phyloP scores from a whole-genome alignment of 2,329 filamentous ascomycete species.

The Herpotrichia juniperi region DNA sequence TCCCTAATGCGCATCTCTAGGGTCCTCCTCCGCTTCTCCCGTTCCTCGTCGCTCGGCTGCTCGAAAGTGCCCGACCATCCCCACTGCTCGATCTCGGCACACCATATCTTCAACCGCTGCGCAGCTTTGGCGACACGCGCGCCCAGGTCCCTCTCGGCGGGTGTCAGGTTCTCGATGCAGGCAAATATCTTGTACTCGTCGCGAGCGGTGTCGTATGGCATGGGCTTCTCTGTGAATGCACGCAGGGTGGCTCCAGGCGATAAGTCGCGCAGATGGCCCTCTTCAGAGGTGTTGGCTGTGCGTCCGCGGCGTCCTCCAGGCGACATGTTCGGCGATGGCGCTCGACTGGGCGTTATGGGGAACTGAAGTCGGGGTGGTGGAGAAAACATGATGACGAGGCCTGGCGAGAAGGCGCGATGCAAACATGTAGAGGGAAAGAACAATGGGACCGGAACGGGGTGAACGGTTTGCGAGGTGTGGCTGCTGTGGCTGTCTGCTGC shows the following conservation, averaged over 20 bases:
- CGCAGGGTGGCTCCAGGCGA: conserved; percentile 51
- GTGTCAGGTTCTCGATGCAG: conserved; percentile 68
- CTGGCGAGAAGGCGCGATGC: conserved; percentile 21
- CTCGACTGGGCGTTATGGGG: conserved; percentile 37
- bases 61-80: conserved; percentile 61
- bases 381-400: conserved; percentile 35
- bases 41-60: conserved; percentile 37
- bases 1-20: conserved; percentile 39
- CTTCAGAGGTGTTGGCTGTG: conserved; percentile 32
- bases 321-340: conserved; percentile 42
- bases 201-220: conserved; percentile 49
- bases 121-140: conserved; percentile 73
- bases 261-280: conserved; percentile 40
- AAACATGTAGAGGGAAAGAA: conserved; percentile 21
- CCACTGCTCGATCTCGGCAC: conserved; percentile 72
- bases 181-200: conserved; percentile 49
- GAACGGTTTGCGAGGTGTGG: background rate
- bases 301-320: conserved; percentile 36
- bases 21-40: conserved; percentile 35
- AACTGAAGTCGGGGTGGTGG: conserved; percentile 39
- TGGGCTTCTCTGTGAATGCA: conserved; percentile 50
- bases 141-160: conserved; percentile 73
- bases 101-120: conserved; percentile 74
- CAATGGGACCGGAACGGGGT: conserved; percentile 3
- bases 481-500: conserved; percentile 8